Base-by-base conservation (phyloP, 2,329 filamentous ascomycete species). In the Xylaria sp. region DNA sequence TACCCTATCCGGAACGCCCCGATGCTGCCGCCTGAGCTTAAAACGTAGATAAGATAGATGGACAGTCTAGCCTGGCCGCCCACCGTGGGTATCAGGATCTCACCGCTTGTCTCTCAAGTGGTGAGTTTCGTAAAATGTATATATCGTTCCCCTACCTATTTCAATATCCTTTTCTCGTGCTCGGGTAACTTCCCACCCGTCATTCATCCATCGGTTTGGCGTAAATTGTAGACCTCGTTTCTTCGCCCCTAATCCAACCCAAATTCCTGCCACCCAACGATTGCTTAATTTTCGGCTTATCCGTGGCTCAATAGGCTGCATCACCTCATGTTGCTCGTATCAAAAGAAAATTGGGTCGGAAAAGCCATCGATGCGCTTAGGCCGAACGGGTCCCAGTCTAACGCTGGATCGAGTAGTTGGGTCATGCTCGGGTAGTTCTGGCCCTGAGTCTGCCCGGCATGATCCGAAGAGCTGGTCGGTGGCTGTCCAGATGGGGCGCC, bases 301-400 rank as follows among this genome's bases (percentile, higher is more conserved):
- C 6, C 12, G 27, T 11, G 21, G 34, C 47, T 14, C 19, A 9
- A 0, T 14, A 17, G 50, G 24, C 27, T 56, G 1, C 19, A 51
- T 72, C 54, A 83, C 72, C 82, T 78, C 79, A 83, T 86, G 73
- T 86, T 88, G 78, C 85, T 84, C 58, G 87, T 88, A 70, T 91
- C 89, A 78, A 93, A 93, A 60, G 89, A 88, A 80, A 94, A 96
- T 64, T 93, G 92, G 1, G 91, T 92, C 11, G 94, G 94, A 76
- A 97, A 97, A 72, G 95, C 93, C 95, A 97, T 97, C 81, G 93
- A 97, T 42, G 94, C 94, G 67, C 92, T 95, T 61, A 98, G 85
- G 12, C 94, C 94, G 76, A 98, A 98, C 0, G 95, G 95, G 80
- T 98, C 94, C 80, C 94, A 93, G 78, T 98, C 94, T 57, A 97